Evolutionary conservation across 805 yeast species (phyloP).

Genomic region (Ogataea polymorpha): DNA sequence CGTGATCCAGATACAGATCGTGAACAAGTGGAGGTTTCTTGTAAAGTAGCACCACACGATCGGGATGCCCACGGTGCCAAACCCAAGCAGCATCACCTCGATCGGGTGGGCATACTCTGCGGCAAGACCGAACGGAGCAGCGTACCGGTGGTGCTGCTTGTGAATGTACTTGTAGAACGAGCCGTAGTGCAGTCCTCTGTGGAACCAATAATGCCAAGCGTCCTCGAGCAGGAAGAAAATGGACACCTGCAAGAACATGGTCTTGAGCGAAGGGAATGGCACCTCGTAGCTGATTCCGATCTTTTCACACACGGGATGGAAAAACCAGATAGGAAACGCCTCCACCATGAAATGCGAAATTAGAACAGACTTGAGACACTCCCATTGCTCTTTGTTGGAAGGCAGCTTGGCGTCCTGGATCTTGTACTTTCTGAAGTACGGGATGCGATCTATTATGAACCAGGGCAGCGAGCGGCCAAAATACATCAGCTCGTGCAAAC

Average conservation of each 20-base stretch:
- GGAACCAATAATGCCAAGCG: constrained; percentile 96
- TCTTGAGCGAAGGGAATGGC: constrained; percentile 73
- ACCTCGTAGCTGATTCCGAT: constrained; percentile 76
- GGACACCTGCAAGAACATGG: constrained; percentile 63
- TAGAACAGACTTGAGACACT: constrained; percentile 81
- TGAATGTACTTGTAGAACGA: constrained; percentile 88
- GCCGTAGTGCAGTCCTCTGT: constrained; percentile 85
- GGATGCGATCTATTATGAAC: constrained; percentile 81
- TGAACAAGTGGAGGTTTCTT: constrained; percentile 77
- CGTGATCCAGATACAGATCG: constrained; percentile 86
- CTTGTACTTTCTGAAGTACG: constrained; percentile 81
- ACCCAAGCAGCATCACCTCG: constrained; percentile 86
- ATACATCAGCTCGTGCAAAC: constrained; percentile 82
- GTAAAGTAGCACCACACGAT: constrained; percentile 76
- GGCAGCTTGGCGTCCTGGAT: constrained; percentile 87
- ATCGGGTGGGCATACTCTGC: constrained; percentile 98
- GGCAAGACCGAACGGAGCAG: constrained; percentile 95
- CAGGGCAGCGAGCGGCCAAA: constrained; percentile 93
- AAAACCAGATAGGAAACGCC: constrained; percentile 95
- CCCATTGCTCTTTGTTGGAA: constrained; percentile 82
- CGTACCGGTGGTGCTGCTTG: constrained; percentile 96
- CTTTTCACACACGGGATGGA: constrained; percentile 85
- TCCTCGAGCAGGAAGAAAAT: constrained; percentile 86
- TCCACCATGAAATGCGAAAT: constrained; percentile 88
- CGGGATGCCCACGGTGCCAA: constrained; percentile 96